These are phyloP conservation scores for Ogataea ramenticola DNA, from an alignment of 805 yeast species.

Conservation along the genomic window DNA sequence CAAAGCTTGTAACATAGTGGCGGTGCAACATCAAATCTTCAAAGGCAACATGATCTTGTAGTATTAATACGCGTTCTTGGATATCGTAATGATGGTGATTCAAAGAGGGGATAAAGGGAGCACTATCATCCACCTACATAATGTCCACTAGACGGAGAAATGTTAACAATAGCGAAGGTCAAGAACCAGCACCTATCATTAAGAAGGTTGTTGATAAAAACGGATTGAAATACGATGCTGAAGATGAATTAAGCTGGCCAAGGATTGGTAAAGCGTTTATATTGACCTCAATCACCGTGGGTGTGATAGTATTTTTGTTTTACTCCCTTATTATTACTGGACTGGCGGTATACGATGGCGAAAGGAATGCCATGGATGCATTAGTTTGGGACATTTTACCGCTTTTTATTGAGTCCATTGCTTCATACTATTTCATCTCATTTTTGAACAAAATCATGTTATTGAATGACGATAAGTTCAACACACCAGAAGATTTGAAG, in stretches of 20 bases:
- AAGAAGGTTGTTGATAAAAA: background rate
- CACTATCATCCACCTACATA: no score
- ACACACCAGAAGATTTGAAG: constrained; percentile 15
- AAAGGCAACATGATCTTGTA: no score
- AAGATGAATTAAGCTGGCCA: constrained; percentile 12
- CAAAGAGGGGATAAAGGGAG: no score
- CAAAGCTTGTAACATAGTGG: no score
- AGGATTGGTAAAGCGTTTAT: constrained; percentile 14
- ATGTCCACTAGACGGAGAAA: background rate
- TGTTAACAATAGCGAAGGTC: background rate
- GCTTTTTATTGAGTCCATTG: background rate
- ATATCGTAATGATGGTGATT: no score
- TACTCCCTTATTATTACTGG: background rate
- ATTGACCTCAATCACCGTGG: constrained; percentile 8
- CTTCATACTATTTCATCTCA: constrained; percentile 5
- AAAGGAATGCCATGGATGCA: background rate
- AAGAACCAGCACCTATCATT: background rate
- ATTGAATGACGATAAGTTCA: background rate
- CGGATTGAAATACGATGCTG: constrained; percentile 12
- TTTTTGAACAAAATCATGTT: constrained; percentile 2
- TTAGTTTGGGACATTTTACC: constrained; percentile 2
- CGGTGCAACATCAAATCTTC: no score
- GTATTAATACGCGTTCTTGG: no score
- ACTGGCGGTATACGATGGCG: background rate
- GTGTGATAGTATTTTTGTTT: background rate